A percentile compares a stretch with the other conserved stretches of the same genome.
phyloP scores from a whole-genome alignment of 306 rosid genomes.

The Lotus japonicus region DNA sequence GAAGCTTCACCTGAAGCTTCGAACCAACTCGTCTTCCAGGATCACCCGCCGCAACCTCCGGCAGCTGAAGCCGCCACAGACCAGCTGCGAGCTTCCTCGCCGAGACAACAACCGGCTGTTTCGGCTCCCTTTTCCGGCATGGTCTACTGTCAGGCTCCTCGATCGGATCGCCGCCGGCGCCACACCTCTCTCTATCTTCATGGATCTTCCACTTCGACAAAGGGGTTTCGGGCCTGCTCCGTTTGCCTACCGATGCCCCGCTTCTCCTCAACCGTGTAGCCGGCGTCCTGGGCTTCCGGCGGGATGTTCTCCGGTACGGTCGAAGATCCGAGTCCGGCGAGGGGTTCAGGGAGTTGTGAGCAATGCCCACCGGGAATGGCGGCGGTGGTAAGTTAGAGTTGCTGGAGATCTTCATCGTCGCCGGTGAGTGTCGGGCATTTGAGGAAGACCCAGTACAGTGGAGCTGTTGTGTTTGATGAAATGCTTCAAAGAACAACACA shows the following conservation, averaged over 20 bases:
- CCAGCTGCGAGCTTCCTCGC: constrained; percentile 89
- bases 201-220: constrained; percentile 56
- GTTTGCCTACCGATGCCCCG: constrained; percentile 31
- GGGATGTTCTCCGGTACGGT: constrained; percentile 9
- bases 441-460: not conserved
- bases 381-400: constrained; percentile 26
- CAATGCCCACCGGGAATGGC: constrained; percentile 28
- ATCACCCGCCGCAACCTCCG: constrained; percentile 36
- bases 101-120: constrained; percentile 28
- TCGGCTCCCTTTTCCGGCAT: constrained; percentile 25
- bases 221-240: constrained; percentile 90
- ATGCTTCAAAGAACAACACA: constrained; percentile 2
- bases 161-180: constrained; percentile 12
- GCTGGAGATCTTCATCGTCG: constrained; percentile 59
- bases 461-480: not conserved
- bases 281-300: constrained; percentile 36
- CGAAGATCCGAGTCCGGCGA: constrained; percentile 71
- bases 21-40: constrained; percentile 8
- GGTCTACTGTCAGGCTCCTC: constrained; percentile 29
- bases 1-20: constrained; percentile 43
- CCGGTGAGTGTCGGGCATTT: constrained; percentile 41
- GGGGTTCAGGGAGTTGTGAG: constrained; percentile 17
- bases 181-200: not conserved
- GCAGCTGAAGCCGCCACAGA: constrained; percentile 75
- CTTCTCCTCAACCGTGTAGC: constrained; percentile 29